phyloP scores from a whole-genome alignment of 345 rosid species.

The Euphorbia pulcherrima region DNA sequence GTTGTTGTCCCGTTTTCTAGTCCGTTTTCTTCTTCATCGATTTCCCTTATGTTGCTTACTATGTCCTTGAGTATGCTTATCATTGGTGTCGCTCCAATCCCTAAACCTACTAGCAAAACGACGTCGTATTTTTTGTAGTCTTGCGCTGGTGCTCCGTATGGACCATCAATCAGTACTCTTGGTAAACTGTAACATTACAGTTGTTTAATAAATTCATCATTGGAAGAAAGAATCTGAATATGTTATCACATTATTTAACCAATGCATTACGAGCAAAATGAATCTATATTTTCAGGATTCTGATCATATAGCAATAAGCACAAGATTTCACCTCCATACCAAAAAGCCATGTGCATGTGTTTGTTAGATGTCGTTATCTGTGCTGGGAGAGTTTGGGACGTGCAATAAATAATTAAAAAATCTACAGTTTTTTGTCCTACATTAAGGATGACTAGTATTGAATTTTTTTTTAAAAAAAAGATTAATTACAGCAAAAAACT shows the following conservation, averaged over 20 bases:
- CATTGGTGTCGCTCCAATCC: constrained; percentile 91
- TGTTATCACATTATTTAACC: not conserved
- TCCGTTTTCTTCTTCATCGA: constrained; percentile 37
- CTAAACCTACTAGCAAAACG: constrained; percentile 66
- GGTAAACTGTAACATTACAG: constrained; percentile 46
- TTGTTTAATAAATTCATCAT: not conserved
- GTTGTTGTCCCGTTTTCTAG: constrained; percentile 41
- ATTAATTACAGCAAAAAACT: no score
- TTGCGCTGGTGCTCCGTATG: constrained; percentile 89
- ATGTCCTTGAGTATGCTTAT: constrained; percentile 83
- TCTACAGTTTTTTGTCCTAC: no score
- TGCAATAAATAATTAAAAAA: no score
- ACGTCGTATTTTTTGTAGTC: constrained; percentile 78
- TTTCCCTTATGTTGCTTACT: constrained; percentile 54
- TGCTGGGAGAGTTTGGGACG: not conserved
- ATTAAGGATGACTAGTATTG: no score
- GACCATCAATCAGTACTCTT: constrained; percentile 66
- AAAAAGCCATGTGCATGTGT: constrained; percentile 2
- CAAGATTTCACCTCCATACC: not conserved
- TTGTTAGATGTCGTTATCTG: constrained; percentile 9
- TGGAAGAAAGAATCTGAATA: not conserved
- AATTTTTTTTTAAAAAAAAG: no score
- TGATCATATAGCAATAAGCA: no score
- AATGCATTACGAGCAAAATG: no score
- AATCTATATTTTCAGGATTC: no score